Conservation (phyloP, 352 stramenopile species). For the Pythium sp. region DNA sequence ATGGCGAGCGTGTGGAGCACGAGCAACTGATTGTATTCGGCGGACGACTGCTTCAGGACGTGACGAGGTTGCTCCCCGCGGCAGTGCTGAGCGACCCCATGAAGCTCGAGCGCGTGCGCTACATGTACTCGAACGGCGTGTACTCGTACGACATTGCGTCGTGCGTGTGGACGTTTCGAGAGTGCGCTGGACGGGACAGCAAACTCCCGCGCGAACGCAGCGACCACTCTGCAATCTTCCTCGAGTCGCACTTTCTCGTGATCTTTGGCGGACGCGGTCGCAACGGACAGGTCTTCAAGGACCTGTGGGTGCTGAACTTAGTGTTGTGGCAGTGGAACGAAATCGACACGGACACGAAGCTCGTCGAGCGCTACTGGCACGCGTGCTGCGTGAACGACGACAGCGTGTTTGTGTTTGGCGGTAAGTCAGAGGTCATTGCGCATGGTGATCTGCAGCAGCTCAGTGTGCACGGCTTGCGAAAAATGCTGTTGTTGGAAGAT, state of each 20-base stretch:
- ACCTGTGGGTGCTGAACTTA: constrained; percentile 49
- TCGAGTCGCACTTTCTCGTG: constrained; percentile 42
- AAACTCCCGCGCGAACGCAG: constrained; percentile 38
- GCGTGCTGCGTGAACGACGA: constrained; percentile 31
- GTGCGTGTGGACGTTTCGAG: constrained; percentile 32
- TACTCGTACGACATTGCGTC: constrained; percentile 46
- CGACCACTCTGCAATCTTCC: constrained; percentile 56
- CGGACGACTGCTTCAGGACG: constrained; percentile 47
- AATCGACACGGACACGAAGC: constrained; percentile 25
- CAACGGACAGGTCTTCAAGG: constrained; percentile 49
- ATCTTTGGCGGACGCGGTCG: constrained; percentile 53
- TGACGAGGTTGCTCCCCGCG: constrained; percentile 38
- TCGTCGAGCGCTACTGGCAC: constrained; percentile 46
- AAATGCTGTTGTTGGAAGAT: not conserved
- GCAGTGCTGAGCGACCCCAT: constrained; percentile 32
- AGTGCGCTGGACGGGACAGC: constrained; percentile 27
- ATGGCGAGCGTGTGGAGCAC: not conserved
- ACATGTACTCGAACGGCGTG: constrained; percentile 58
- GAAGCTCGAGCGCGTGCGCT: constrained; percentile 54
- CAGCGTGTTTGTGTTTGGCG: constrained; percentile 56
- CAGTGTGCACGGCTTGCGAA: not conserved
- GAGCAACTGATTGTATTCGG: constrained; percentile 52
- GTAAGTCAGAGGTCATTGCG: constrained; percentile 54
- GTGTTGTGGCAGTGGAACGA: constrained; percentile 46
- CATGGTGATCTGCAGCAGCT: constrained; percentile 53